Percentiles rank a stretch among this genome's conserved stretches.
phyloP scores from a whole-genome alignment of 2,329 filamentous ascomycete species.

The Colletotrichum lupini region DNA sequence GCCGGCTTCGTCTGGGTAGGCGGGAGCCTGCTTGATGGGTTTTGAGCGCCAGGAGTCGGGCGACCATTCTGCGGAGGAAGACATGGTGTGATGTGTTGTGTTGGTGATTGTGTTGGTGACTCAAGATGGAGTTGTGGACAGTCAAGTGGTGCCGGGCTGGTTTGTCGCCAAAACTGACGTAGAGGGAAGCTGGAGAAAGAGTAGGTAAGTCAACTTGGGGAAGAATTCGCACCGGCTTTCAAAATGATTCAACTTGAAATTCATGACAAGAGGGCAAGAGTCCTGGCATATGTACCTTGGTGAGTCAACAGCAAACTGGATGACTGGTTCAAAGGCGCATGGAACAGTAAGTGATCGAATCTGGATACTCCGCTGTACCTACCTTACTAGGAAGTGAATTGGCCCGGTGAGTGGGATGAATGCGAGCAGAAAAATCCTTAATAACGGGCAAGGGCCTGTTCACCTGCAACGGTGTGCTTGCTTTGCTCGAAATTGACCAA shows the following conservation, averaged over 20 bases:
- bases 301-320: conserved; percentile 21
- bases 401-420: conserved; percentile 23
- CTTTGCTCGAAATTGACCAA: conserved; percentile 18
- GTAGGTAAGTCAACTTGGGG: not conserved
- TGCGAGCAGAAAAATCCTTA: conserved; percentile 20
- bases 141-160: not conserved
- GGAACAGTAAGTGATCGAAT: conserved; percentile 28
- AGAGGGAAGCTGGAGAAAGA: not conserved
- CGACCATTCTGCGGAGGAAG: conserved; percentile 55
- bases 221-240: not conserved
- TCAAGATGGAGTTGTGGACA: not conserved
- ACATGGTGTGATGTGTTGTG: conserved; percentile 17
- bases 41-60: conserved; percentile 80
- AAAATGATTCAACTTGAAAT: not conserved
- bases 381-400: not conserved
- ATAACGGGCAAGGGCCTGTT: conserved; percentile 16
- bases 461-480: conserved; percentile 6
- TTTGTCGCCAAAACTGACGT: not conserved
- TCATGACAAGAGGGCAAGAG: too few species aligned
- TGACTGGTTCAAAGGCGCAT: conserved; percentile 4
- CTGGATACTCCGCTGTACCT: conserved; percentile 8
- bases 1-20: conserved; percentile 72
- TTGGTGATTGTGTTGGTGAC: not conserved
- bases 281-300: not conserved
- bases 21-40: conserved; percentile 81